Percentiles rank a stretch among this genome's conserved stretches.
These are phyloP conservation scores for Pedinophyceae sp. DNA, from an alignment of 139 green algal species.

Conservation along the genomic window DNA sequence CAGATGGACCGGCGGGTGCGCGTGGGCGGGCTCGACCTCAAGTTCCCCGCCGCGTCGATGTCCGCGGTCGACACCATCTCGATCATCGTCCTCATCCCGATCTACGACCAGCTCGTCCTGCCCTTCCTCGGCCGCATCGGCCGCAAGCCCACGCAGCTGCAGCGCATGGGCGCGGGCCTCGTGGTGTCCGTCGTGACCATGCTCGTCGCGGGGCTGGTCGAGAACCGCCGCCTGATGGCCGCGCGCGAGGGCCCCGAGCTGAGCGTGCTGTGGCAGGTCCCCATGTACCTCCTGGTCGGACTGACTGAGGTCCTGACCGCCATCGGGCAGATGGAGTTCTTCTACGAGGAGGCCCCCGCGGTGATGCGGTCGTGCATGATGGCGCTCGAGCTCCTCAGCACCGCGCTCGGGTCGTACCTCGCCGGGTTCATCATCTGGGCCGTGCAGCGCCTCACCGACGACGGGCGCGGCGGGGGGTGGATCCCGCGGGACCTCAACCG, in stretches of 20 bases:
- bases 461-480: conserved; percentile 13
- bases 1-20: conserved; percentile 46
- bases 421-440: conserved; percentile 39
- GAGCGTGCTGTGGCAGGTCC: conserved; percentile 52
- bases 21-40: conserved; percentile 8
- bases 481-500: conserved; percentile 3
- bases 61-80: conserved; percentile 68
- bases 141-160: conserved; percentile 1
- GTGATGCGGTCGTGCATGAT: conserved; percentile 81
- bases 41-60: conserved; percentile 68
- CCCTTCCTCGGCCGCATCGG: conserved; percentile 2
- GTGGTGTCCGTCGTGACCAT: conserved; percentile 55
- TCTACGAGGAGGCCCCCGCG: conserved; percentile 84
- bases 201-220: conserved; percentile 17
- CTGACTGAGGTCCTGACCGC: conserved; percentile 42
- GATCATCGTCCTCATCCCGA: conserved; percentile 65
- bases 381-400: conserved; percentile 66
- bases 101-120: conserved; percentile 50
- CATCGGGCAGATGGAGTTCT: conserved; percentile 75
- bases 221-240: conserved; percentile 1
- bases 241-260: conserved; percentile 8
- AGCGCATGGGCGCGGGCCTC: conserved; percentile 8
- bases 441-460: conserved; percentile 15
- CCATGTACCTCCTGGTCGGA: conserved; percentile 71
- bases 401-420: conserved; percentile 65